Base-by-base conservation (phyloP, 1,284 basidiomycete species). In the Cronartium quercuum region DNA sequence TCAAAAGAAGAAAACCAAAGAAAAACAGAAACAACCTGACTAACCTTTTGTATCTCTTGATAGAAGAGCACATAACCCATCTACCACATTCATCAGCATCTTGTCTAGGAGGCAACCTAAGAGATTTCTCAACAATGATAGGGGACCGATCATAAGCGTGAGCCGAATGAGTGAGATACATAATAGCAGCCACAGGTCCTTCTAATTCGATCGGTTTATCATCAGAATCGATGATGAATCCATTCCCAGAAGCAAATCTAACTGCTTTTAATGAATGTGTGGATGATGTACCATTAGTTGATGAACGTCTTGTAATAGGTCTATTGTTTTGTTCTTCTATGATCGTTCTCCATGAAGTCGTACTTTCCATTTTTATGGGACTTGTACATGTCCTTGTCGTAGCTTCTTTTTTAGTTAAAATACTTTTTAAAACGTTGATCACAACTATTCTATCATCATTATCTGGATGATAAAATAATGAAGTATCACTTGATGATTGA, bases 91-190 rank as follows among this genome's bases (percentile, higher is more conserved):
- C 70, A 58, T 65, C 38, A 21, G 41, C 64, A 18, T 24, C 37
- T 29, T 58, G 55, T 34, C 70, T 42, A 65, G 70, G 70, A 21
- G 70, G 70, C 2, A 73, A 35, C 4, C 63, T 35, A 3, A 73
- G 41, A 6, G 51, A 44, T 34, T 66, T 40, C 40, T 73, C 70
- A 51, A 73, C 70, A 38, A 73, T 58, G 37, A 73, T 73, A 0
- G 70, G 62, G 35, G 63, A 57, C 18, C 70, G 24, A 55, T 73
- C 70, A 51, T 73, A 73, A 6, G 62, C 70, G 15, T 73, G 51
- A 7, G 70, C 70, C 3, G 70, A 73, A 47, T 73, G 70, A 7
- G 70, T 73, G 29, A 66, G 51, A 57, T 73, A 73, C 63, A 73
- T 66, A n/a, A 71, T 41, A 0, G 70, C 55, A 42, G 70, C 70